Conservation (phyloP, 371 early-diverging fungal genomes). For the Syncephalastrum monosporum region DNA sequence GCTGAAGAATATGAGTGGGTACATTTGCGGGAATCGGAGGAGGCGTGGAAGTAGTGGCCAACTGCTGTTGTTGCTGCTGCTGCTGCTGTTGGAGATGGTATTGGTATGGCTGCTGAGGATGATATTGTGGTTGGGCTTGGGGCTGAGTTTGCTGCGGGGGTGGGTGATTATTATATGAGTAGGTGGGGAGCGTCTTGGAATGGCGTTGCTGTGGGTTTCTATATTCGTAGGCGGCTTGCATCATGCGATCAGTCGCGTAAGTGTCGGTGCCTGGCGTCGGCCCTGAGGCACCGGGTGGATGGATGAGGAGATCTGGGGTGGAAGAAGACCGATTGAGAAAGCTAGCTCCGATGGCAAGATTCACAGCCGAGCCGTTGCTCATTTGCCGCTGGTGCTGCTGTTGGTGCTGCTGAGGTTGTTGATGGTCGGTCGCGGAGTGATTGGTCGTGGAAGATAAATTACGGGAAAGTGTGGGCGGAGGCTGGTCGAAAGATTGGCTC, state of each 20-base stretch:
- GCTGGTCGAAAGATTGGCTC: constrained; percentile 21
- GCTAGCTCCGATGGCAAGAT: too few relatives aligned
- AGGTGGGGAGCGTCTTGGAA: neutral
- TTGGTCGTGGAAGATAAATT: constrained; percentile 22
- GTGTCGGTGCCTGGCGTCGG: too few relatives aligned
- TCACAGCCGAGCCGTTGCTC: too few relatives aligned
- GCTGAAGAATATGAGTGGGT: constrained; percentile 15
- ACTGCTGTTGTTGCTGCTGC: constrained; percentile 4
- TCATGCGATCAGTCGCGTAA: neutral
- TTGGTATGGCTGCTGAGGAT: constrained; percentile 1
- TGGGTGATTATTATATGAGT: constrained; percentile 6
- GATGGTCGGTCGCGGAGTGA: constrained; percentile 21
- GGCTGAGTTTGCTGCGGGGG: neutral
- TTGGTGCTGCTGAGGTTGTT: neutral
- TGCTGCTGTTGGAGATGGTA: constrained; percentile 11
- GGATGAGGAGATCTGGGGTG: constrained; percentile 24
- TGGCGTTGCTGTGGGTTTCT: neutral
- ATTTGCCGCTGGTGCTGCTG: too few relatives aligned
- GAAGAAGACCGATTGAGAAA: constrained; percentile 32
- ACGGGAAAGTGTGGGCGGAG: constrained; percentile 21
- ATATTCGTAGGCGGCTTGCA: neutral
- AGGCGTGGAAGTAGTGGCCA: constrained; percentile 3
- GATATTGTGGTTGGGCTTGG: constrained; percentile 3
- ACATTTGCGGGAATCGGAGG: constrained; percentile 1
- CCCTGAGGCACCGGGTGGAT: neutral